Conservation (phyloP, 352 stramenopile species). For the Phytophthora macrochlamydospora region DNA sequence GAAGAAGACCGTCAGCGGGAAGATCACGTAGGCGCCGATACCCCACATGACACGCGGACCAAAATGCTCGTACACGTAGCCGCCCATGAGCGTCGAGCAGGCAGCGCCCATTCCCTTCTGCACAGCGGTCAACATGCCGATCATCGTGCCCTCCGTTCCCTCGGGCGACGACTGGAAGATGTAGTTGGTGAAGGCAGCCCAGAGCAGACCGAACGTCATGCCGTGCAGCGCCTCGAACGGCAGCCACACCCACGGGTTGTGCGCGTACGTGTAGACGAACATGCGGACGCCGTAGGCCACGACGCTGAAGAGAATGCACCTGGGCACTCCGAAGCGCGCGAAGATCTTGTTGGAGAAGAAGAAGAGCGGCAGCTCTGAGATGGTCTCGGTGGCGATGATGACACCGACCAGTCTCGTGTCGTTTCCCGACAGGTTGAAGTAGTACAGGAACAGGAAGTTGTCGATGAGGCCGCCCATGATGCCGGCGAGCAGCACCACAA, state of each 20-base stretch:
- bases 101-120: conserved; percentile 73
- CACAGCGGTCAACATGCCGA: conserved; percentile 62
- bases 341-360: conserved; percentile 79
- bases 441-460: conserved; percentile 75
- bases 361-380: conserved; percentile 77
- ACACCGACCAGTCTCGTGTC: conserved; percentile 66
- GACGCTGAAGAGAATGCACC: conserved; percentile 58
- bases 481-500: conserved; percentile 67
- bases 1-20: conserved; percentile 51
- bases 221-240: conserved; percentile 73
- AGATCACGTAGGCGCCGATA: conserved; percentile 50
- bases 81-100: conserved; percentile 64
- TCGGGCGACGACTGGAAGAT: conserved; percentile 64
- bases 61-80: conserved; percentile 75
- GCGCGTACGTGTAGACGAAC: conserved; percentile 64
- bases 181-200: conserved; percentile 83
- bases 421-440: conserved; percentile 75
- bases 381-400: conserved; percentile 71
- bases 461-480: conserved; percentile 66
- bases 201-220: conserved; percentile 72
- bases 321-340: conserved; percentile 53
- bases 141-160: conserved; percentile 77
- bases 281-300: conserved; percentile 62
- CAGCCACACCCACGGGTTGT: conserved; percentile 67
- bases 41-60: conserved; percentile 67